Evolutionary conservation across 768 basidiomycete genomes (phyloP), one percentile per base, ranked within the genome.

Genomic region (Suillus occidentalis): DNA sequence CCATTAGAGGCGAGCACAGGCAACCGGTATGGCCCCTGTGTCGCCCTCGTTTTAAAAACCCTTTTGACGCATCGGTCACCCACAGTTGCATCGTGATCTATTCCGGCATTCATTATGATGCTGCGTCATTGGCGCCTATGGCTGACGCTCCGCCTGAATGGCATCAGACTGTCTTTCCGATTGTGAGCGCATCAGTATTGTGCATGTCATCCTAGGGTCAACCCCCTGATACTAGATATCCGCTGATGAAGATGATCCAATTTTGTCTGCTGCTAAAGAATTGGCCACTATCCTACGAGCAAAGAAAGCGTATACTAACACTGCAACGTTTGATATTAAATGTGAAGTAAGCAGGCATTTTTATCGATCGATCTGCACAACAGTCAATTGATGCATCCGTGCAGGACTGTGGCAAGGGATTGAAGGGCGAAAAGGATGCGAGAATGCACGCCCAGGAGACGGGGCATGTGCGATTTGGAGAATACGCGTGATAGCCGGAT

Each of bases 61-160:
- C 25, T 8, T 13, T 6, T 31, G 53, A 53, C 10, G n/a, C n/a
- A n/a, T n/a, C n/a, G n/a, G n/a, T n/a, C n/a, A n/a, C n/a, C n/a
- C 28, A 74, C 75, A 83, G 89, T 22, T 89, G 88, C 64, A 75
- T 97, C 16, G 72, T 98, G n/a, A 82, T 98, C 5, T 99, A 99
- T 78, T 94, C 92, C 0, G 97, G 97, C 3, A 97, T 98, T 55
- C 96, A 99, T 75, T 99, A 99, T 76, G 97, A 99, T 75, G 93
- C 93, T 10, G 87, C 90, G 6, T 89, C 92, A 0, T 79, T 96
- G 47, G 87, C 96, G 18, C 97, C 94, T 0, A 82, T 86, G 76
- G 79, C 81, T 10, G 87, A 88, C 55, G 92, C 91, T 3, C 92
- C 93, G 0, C 72, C 80, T 34, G 95, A 92, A 65, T 99, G 96